Evolutionary conservation across 768 basidiomycete species (phyloP).

Genomic region (Termitomyces eurrhizus): DNA sequence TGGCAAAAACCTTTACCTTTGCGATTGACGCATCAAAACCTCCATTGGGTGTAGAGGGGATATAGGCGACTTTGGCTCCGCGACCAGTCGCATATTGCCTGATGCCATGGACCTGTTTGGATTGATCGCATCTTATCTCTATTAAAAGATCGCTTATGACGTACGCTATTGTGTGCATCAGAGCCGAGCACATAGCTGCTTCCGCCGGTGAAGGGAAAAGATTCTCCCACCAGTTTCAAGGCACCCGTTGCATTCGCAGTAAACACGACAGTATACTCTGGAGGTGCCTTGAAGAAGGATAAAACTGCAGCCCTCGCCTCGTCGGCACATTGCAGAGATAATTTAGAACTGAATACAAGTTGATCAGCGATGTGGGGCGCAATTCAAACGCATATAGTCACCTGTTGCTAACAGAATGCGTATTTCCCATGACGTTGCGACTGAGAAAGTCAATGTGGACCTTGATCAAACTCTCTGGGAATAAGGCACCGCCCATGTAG

Average conservation of each 20-base stretch:
- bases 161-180: constrained; percentile 81
- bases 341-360: constrained; percentile 49
- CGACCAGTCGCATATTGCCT: constrained; percentile 60
- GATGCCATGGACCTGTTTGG: constrained; percentile 57
- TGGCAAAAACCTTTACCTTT: constrained; percentile 41
- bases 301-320: constrained; percentile 74
- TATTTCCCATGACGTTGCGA: constrained; percentile 70
- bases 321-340: constrained; percentile 61
- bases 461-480: constrained; percentile 72
- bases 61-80: constrained; percentile 59
- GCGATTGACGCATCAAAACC: constrained; percentile 57
- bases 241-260: constrained; percentile 78
- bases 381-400: constrained; percentile 35
- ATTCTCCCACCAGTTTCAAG: constrained; percentile 78
- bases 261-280: constrained; percentile 78
- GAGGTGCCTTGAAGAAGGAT: constrained; percentile 71
- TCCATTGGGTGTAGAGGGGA: constrained; percentile 58
- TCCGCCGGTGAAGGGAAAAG: constrained; percentile 64
- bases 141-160: constrained; percentile 12
- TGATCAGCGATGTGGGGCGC: constrained; percentile 7
- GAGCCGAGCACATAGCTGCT: constrained; percentile 63
- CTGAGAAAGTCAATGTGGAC: constrained; percentile 69
- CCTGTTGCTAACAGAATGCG: constrained; percentile 82
- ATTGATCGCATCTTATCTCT: constrained; percentile 3
- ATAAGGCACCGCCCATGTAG: constrained; percentile 82